These are phyloP conservation scores for Phytophthora cryptogea DNA, from an alignment of 352 stramenopile species.

Conservation along the genomic window DNA sequence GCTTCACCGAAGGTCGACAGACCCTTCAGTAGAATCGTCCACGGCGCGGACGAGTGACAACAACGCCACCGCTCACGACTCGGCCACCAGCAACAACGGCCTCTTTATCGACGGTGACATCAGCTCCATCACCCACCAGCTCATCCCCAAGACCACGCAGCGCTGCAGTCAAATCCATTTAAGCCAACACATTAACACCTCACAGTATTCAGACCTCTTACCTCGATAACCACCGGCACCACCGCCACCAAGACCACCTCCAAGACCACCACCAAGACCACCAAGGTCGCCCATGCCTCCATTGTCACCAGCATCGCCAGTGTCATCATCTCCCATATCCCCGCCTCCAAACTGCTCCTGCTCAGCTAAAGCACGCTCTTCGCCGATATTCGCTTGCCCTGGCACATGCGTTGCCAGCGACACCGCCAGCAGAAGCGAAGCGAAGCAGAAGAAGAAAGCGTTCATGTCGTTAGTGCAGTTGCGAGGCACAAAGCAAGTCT, in stretches of 20 bases:
- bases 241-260: conserved; percentile 10
- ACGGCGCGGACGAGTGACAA: conserved; percentile 21
- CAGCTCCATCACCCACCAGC: not conserved
- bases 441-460: conserved; percentile 11
- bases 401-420: conserved; percentile 15
- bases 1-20: not conserved
- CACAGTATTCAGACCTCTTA: conserved; percentile 3
- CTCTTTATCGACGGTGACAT: conserved; percentile 18
- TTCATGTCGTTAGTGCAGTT: conserved; percentile 22
- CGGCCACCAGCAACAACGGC: conserved; percentile 21
- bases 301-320: conserved; percentile 1
- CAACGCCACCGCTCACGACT: conserved; percentile 28
- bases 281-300: conserved; percentile 9
- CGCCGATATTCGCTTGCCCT: conserved; percentile 3
- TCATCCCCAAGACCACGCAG: conserved; percentile 23
- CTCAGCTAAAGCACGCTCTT: conserved; percentile 15
- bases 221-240: conserved; percentile 14
- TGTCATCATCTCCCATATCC: not conserved
- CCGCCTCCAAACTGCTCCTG: not conserved
- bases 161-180: conserved; percentile 11
- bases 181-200: not conserved
- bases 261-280: conserved; percentile 16
- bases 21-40: conserved; percentile 26
- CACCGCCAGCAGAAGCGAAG: conserved; percentile 15
- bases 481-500: conserved; percentile 7